Evolutionary conservation across 768 basidiomycete species (phyloP), one percentile per base, ranked within the genome.

Genomic region (Terana coerulea): DNA sequence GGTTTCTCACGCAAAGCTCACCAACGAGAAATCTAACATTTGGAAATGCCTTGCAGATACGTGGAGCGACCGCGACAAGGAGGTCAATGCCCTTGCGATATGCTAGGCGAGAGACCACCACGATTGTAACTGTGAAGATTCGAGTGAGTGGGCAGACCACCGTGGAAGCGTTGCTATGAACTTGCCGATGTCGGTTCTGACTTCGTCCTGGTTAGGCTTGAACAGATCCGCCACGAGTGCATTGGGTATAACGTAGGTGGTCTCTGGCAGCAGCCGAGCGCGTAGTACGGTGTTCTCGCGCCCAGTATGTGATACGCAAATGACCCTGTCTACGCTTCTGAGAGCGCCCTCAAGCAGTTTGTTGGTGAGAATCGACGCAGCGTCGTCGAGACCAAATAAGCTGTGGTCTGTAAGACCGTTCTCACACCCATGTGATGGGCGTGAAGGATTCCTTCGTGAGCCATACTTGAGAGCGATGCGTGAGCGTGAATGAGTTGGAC

Each of bases 341-440:
- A 99, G 72, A 2, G 89, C 86, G 3, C 81, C 93, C 10, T 82
- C 88, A 34, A 98, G 73, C 29, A 99, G 78, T 67, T 99, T 99
- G 73, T 99, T 99, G 5, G 97, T 98, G 57, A 98, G 73, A 34
- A 99, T 95, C 59, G 95, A 94, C 1, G 94, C 95, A 14, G 97
- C 95, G 63, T 98, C 95, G 28, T 91, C 95, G 62, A 99, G 94
- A 1, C 94, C 95, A 59, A 98, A 98, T 24, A 99, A 69, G 61
- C 90, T 93, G 61, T 99, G 95, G 67, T 99, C 97, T 0, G 97
- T 98, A 98, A 95, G 9, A 98, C 89, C 0, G 92, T 93, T 34
- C 88, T 83, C 11, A 98, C 76, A 10, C 89, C 87, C 71, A 98
- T 78, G 17, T 91, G 72, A 58, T 93, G 88, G 0, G 93, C 80